A percentile compares a stretch with the other conserved stretches of the same genome.
These are phyloP conservation scores for Ogataea thermomethanolica DNA, from an alignment of 805 yeast genomes.

Conservation along the genomic window DNA sequence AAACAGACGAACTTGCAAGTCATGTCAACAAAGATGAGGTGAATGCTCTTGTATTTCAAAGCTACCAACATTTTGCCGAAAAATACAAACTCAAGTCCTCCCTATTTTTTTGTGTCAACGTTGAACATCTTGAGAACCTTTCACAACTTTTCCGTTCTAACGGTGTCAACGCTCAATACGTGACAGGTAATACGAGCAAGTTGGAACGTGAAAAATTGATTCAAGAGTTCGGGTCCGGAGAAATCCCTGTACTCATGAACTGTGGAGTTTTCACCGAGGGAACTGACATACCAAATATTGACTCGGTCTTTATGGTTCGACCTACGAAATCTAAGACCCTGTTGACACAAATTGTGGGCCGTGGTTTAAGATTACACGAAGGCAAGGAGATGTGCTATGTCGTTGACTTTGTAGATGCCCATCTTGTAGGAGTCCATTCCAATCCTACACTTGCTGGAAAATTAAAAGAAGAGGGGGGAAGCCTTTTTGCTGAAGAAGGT, in stretches of 20 bases:
- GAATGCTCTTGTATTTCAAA: conserved; percentile 52
- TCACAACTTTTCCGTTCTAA: conserved; percentile 48
- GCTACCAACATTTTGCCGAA: conserved; percentile 46
- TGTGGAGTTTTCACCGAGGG: conserved; percentile 94
- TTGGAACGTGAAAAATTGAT: conserved; percentile 50
- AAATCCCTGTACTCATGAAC: conserved; percentile 71
- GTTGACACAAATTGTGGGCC: conserved; percentile 83
- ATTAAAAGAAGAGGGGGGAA: conserved; percentile 8
- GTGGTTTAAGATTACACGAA: conserved; percentile 69
- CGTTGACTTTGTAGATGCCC: conserved; percentile 71
- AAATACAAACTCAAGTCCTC: conserved; percentile 52
- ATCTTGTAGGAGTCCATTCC: conserved; percentile 28
- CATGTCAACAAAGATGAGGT: conserved; percentile 52
- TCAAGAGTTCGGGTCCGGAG: conserved; percentile 56
- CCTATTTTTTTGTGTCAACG: conserved; percentile 73
- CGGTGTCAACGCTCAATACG: conserved; percentile 68
- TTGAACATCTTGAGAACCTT: conserved; percentile 58
- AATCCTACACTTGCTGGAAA: conserved; percentile 26
- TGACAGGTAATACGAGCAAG: conserved; percentile 61
- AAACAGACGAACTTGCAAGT: conserved; percentile 44
- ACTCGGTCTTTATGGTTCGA: conserved; percentile 70
- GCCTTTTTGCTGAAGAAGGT: conserved; percentile 15
- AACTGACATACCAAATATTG: conserved; percentile 88
- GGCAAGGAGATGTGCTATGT: conserved; percentile 68
- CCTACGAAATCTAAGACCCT: conserved; percentile 76